Percentiles rank a stretch among this genome's conserved stretches.
Conservation (phyloP, 768 basidiomycete species). For the Suillus hirtellus region DNA sequence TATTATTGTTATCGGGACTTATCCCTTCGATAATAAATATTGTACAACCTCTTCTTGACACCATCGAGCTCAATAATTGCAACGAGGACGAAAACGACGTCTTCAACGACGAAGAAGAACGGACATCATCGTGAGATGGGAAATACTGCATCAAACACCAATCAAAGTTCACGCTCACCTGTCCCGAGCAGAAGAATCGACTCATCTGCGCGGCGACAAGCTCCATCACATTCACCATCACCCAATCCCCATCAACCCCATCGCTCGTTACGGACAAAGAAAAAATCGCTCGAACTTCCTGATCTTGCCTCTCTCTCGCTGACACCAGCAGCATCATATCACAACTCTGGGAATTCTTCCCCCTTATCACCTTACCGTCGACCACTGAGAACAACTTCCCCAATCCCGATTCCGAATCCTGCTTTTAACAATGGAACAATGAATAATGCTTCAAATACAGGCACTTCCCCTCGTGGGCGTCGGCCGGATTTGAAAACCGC, state of each 20-base stretch:
- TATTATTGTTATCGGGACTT: conserved; percentile 8
- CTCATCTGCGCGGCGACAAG: conserved; percentile 18
- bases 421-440: conserved; percentile 38
- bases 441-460: conserved; percentile 36
- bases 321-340: conserved; percentile 41
- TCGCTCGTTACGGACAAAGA: conserved; percentile 64
- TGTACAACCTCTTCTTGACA: conserved; percentile 33
- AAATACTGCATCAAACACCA: conserved; percentile 33
- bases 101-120: conserved; percentile 19
- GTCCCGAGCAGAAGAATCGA: conserved; percentile 29
- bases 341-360: conserved; percentile 39
- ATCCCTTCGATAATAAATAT: conserved; percentile 8
- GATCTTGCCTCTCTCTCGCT: conserved; percentile 60
- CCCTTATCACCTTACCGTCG: conserved; percentile 44
- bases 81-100: conserved; percentile 20
- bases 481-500: conserved; percentile 33
- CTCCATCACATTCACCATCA: conserved; percentile 37
- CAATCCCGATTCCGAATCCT: conserved; percentile 50
- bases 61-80: conserved; percentile 28
- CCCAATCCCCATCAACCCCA: conserved; percentile 49
- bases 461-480: conserved; percentile 36
- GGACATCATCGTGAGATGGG: conserved; percentile 31
- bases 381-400: conserved; percentile 43
- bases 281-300: conserved; percentile 73
- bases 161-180: conserved; percentile 29